Conservation (phyloP, 805 yeast species). For the Sugiyamaella chiloensis region DNA sequence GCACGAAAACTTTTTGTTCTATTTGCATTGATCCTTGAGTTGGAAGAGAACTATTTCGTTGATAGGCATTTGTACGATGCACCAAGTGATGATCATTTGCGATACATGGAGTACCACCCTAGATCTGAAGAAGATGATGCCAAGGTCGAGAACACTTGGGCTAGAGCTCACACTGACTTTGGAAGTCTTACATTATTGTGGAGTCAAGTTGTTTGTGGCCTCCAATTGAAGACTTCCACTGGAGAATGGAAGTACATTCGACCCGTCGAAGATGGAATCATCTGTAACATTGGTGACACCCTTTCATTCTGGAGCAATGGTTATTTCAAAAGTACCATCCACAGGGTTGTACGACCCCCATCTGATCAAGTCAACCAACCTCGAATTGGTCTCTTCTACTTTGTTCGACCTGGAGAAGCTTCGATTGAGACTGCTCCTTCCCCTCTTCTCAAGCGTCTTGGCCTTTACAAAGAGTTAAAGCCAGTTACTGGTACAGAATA, state of each 20-base stretch:
- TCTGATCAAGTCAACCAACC: conserved; percentile 17
- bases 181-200: conserved; percentile 18
- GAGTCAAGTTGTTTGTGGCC: conserved; percentile 18
- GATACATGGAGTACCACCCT: conserved; percentile 18
- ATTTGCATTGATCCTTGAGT: conserved; percentile 19
- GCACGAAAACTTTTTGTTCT: conserved; percentile 17
- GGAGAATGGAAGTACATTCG: conserved; percentile 18
- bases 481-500: conserved; percentile 15
- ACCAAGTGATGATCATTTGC: conserved; percentile 18
- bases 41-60: conserved; percentile 18
- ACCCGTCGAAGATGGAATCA: conserved; percentile 16
- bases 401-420: conserved; percentile 18
- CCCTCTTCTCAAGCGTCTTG: conserved; percentile 14
- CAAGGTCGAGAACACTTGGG: conserved; percentile 18
- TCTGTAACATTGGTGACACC: conserved; percentile 20
- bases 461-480: conserved; percentile 10
- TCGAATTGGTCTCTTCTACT: conserved; percentile 19
- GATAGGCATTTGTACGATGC: conserved; percentile 15
- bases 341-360: conserved; percentile 20
- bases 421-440: conserved; percentile 14
- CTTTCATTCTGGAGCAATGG: conserved; percentile 19
- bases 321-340: conserved; percentile 18
- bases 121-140: conserved; percentile 16
- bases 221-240: conserved; percentile 13
- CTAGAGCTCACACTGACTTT: conserved; percentile 18